A percentile compares a stretch with the other conserved stretches of the same genome.
Conservation (phyloP, 345 rosid species). For the Gossypium stocksii region DNA sequence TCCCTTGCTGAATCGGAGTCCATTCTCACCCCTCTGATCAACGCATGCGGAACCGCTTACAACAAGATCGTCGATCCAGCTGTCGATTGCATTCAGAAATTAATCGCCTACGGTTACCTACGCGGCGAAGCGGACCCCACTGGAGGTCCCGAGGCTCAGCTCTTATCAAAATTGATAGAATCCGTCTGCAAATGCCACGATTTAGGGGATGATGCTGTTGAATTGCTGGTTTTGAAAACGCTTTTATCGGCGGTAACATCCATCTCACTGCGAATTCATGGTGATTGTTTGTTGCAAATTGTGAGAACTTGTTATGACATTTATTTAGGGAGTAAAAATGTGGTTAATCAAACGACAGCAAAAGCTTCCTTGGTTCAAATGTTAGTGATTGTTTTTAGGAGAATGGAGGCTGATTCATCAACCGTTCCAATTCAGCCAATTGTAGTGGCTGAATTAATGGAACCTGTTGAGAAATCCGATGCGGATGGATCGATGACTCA, state of each 20-base stretch:
- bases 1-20: conserved; percentile 81
- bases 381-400: conserved; percentile 91
- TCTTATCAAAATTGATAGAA: conserved; percentile 64
- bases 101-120: conserved; percentile 80
- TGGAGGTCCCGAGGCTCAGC: conserved; percentile 62
- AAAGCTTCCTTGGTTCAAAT: conserved; percentile 95
- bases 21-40: conserved; percentile 78
- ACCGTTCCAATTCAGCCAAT: conserved; percentile 94
- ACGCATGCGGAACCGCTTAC: conserved; percentile 58
- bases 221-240: conserved; percentile 66
- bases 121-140: conserved; percentile 97
- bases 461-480: conserved; percentile 71
- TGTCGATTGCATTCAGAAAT: conserved; percentile 82
- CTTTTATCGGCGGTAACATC: conserved; percentile 90
- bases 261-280: conserved; percentile 77
- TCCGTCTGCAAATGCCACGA: conserved; percentile 83
- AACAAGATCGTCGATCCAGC: conserved; percentile 95
- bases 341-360: conserved; percentile 87
- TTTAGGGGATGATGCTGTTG: conserved; percentile 75
- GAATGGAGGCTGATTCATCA: conserved; percentile 98
- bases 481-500: conserved; percentile 26
- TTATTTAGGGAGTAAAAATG: conserved; percentile 85
- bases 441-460: conserved; percentile 98
- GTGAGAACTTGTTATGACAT: conserved; percentile 95
- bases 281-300: conserved; percentile 81